Evolutionary conservation across 768 basidiomycete species (phyloP), one percentile per base, ranked within the genome.

Genomic region (Ramaria rubella): DNA sequence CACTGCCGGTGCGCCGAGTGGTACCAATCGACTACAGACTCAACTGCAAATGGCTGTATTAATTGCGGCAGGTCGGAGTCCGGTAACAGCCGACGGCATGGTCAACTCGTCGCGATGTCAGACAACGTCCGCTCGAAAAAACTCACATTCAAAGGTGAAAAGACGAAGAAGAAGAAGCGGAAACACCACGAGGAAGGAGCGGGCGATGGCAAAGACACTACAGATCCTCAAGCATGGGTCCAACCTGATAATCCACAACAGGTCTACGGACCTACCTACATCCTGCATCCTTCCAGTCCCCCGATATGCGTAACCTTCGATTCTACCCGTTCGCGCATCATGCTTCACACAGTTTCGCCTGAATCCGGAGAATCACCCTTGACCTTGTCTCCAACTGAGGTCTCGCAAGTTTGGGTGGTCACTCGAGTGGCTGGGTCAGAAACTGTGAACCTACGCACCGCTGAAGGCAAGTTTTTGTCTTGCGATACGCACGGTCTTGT

Each of bases 91-190:
- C n/a, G n/a, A n/a, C n/a, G n/a, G n/a, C n/a, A n/a, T n/a, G n/a
- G n/a, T n/a, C n/a, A n/a, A n/a, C n/a, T n/a, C n/a, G 38, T 40
- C 38, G 15, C 38, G 24, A 63, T 63, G 60, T 44, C 56, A 26
- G 63, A 65, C 46, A 63, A 62, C 30, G 75, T 83, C 29, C 84
- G 85, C 60, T 79, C 87, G 2, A 81, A 81, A 12, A 90, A 85
- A 65, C 83, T 94, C 60, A 89, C 83, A 63, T 94, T 94, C 73
- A 94, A 94, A 66, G 91, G 91, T 7, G 91, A 94, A 48, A 90
- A 90, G 70, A 69, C 77, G 1, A 84, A 82, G 75, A 91, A 88
- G 77, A 93, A 92, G 67, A 90, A 83, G 67, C 75, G 83, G 62
- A 81, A 82, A 12, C 74, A 72, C 33, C 67, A 59, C 12, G 76